Conservation (phyloP, 441 rosid species). For the Corymbia calophylla region DNA sequence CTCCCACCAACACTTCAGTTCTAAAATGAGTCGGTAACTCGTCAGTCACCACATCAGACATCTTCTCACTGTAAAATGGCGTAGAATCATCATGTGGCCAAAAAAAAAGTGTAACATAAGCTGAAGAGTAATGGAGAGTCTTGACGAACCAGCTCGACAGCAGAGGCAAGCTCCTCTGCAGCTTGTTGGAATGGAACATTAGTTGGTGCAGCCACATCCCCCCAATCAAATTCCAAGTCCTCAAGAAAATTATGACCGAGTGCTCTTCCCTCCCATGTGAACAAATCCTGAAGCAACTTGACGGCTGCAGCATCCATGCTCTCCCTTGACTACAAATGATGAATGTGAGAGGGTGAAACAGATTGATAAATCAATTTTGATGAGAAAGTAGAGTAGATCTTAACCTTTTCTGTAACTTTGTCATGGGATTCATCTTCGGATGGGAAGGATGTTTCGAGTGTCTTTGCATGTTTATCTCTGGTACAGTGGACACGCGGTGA, state of each 20-base stretch:
- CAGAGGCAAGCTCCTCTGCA: conserved; percentile 37
- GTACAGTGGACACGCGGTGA: conserved; percentile 28
- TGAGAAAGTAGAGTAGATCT: not conserved
- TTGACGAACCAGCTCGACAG: conserved; percentile 41
- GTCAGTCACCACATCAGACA: not conserved
- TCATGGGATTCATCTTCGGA: conserved; percentile 39
- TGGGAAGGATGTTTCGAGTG: not conserved
- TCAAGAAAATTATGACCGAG: conserved; percentile 31
- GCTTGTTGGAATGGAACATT: conserved; percentile 41
- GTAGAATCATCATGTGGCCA: not conserved
- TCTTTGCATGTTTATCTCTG: conserved; percentile 27
- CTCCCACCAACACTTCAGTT: not conserved
- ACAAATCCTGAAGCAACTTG: conserved; percentile 55
- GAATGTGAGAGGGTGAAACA: not conserved
- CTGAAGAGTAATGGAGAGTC: not conserved
- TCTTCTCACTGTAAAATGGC: not conserved
- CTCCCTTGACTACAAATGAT: conserved; percentile 43
- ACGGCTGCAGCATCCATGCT: conserved; percentile 49
- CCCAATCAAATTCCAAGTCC: conserved; percentile 35
- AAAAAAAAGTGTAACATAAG: not conserved
- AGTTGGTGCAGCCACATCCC: conserved; percentile 36
- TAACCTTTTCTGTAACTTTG: conserved; percentile 47
- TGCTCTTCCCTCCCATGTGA: conserved; percentile 43
- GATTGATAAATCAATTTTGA: not conserved
- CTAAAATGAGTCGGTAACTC: not conserved